Percentiles rank a stretch among this genome's conserved stretches.
Conservation (phyloP, 2,329 filamentous ascomycete genomes). For the Xylariaceae sp. region DNA sequence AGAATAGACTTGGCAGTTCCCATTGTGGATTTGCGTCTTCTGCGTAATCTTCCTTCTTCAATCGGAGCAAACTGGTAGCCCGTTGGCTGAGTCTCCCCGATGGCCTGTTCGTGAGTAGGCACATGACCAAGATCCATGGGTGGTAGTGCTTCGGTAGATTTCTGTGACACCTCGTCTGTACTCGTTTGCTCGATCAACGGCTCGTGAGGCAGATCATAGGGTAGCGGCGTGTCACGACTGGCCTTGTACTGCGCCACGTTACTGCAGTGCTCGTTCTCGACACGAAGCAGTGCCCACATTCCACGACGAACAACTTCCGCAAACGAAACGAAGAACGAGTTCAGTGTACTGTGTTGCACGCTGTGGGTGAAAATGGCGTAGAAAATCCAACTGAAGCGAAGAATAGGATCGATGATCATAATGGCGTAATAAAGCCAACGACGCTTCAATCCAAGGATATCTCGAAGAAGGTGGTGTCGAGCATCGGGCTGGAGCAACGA, state of each 20-base stretch:
- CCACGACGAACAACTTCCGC: conserved; percentile 79
- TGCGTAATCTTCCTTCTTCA: conserved; percentile 21
- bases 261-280: conserved; percentile 95
- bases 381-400: conserved; percentile 92
- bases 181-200: conserved; percentile 41
- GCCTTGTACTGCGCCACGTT: conserved; percentile 90
- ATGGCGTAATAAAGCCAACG: conserved; percentile 81
- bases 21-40: conserved; percentile 22
- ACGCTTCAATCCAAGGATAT: conserved; percentile 72
- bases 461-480: conserved; percentile 62
- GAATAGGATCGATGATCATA: conserved; percentile 74
- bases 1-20: conserved; percentile 39
- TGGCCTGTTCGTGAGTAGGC: conserved; percentile 18
- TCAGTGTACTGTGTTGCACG: conserved; percentile 73
- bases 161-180: conserved; percentile 30
- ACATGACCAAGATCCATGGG: conserved; percentile 20
- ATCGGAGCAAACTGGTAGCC: conserved; percentile 20
- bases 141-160: not conserved
- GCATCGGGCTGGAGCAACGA: conserved; percentile 76
- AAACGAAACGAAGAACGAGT: conserved; percentile 73
- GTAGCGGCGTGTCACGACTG: conserved; percentile 77
- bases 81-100: conserved; percentile 6
- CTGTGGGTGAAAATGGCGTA: conserved; percentile 80
- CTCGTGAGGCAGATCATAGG: conserved; percentile 58
- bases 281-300: conserved; percentile 87